Conservation (phyloP, 495 filamentous ascomycete genomes). For the Hyaloscypha variabilis region DNA sequence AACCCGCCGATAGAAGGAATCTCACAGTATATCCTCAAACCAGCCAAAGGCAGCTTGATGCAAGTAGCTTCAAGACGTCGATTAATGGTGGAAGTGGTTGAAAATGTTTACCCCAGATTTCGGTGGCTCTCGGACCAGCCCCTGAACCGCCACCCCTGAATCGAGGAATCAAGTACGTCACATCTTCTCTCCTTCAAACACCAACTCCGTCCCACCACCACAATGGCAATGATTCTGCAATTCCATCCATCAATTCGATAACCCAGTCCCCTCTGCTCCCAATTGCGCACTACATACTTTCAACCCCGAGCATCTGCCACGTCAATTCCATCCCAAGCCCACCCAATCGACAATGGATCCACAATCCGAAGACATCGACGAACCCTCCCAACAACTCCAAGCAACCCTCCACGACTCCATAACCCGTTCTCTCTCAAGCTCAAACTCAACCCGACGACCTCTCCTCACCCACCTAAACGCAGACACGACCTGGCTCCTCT, state of each 20-base stretch:
- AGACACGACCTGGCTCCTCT: conserved; percentile 60
- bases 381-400: not conserved
- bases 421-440: conserved; percentile 33
- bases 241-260: not conserved
- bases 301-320: not conserved
- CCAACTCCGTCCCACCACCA: not conserved
- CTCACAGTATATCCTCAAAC: too few species aligned
- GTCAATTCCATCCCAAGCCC: not conserved
- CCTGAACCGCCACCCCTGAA: not conserved
- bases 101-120: too few species aligned
- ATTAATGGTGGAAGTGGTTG: too few species aligned
- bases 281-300: not conserved
- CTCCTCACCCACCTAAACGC: conserved; percentile 60
- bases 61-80: too few species aligned
- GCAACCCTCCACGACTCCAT: conserved; percentile 28
- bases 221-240: conserved; percentile 23
- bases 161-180: not conserved
- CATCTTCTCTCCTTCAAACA: not conserved
- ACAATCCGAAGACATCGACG: not conserved
- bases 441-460: conserved; percentile 44
- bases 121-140: too few species aligned
- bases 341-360: too few species aligned
- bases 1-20: too few species aligned
- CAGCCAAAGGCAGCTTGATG: too few species aligned
- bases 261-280: not conserved